These are phyloP conservation scores for Xylaria sp. DNA, from an alignment of 2,329 filamentous ascomycete genomes.

Conservation along the genomic window DNA sequence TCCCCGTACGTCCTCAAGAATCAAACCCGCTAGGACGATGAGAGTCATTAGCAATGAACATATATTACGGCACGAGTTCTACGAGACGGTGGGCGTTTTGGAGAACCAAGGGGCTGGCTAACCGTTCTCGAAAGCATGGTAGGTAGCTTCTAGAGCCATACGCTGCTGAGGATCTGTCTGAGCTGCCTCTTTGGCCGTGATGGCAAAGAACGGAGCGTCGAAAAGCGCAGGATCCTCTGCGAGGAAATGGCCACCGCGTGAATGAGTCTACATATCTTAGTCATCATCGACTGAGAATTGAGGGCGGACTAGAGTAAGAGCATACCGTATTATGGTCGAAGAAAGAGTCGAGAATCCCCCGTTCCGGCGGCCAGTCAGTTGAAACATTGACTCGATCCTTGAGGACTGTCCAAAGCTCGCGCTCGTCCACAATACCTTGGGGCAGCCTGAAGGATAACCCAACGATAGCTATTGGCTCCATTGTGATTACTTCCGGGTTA, in stretches of 20 bases:
- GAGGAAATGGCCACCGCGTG: constrained; percentile 42
- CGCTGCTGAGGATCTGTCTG: constrained; percentile 48
- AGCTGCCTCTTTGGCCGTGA: constrained; percentile 44
- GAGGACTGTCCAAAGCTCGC: constrained; percentile 44
- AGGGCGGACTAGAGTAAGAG: background rate
- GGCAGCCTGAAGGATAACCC: constrained; percentile 48
- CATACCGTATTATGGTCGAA: constrained; percentile 25
- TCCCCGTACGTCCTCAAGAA: constrained; percentile 38
- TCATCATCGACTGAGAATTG: constrained; percentile 21
- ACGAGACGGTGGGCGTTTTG: too few relatives aligned
- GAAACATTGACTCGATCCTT: constrained; percentile 40
- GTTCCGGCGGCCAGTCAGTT: constrained; percentile 43
- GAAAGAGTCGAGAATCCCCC: constrained; percentile 40
- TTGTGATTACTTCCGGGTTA: background rate
- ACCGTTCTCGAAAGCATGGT: constrained; percentile 47
- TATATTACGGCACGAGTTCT: too few relatives aligned
- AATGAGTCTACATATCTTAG: constrained; percentile 32
- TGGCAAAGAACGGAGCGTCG: constrained; percentile 49
- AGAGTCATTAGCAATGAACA: too few relatives aligned
- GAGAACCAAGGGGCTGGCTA: too few relatives aligned
- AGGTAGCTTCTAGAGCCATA: constrained; percentile 43
- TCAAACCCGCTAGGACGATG: constrained; percentile 43
- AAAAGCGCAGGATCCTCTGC: constrained; percentile 43
- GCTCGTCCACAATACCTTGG: constrained; percentile 41
- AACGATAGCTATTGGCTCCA: constrained; percentile 40